Evolutionary conservation across 257 asterid genomes (phyloP).

Genomic region (Buddleja alternifolia): DNA sequence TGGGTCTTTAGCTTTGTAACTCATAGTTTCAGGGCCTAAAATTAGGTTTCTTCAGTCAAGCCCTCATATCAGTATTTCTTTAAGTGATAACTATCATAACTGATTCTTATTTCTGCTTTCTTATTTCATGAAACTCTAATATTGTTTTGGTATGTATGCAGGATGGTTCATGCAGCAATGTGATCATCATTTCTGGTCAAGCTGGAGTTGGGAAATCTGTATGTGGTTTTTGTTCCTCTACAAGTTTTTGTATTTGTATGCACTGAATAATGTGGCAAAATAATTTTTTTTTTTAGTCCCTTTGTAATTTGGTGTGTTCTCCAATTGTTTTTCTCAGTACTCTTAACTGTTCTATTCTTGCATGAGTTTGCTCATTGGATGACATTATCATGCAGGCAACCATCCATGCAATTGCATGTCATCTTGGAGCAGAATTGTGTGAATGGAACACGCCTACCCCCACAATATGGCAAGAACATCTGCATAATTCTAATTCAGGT

Average conservation of each 20-base stretch:
- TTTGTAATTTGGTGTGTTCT: too few species aligned
- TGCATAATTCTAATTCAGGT: slow-evolving; percentile 86
- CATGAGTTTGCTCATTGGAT: slow-evolving; percentile 29
- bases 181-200: slow-evolving; percentile 82
- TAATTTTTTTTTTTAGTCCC: slow-evolving; percentile 13
- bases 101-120: slow-evolving; percentile 12
- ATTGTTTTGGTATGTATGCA: slow-evolving; percentile 38
- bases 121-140: slow-evolving; percentile 9
- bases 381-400: slow-evolving; percentile 63
- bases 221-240: slow-evolving; percentile 41
- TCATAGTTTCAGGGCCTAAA: neutral
- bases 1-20: neutral
- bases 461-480: slow-evolving; percentile 88
- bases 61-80: neutral
- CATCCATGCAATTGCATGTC: slow-evolving; percentile 70
- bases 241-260: slow-evolving; percentile 10
- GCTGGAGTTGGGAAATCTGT: slow-evolving; percentile 99
- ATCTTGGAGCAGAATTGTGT: slow-evolving; percentile 70
- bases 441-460: slow-evolving; percentile 98
- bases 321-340: neutral
- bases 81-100: slow-evolving; percentile 16
- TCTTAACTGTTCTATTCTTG: neutral
- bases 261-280: slow-evolving; percentile 23
- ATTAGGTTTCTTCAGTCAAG: neutral
- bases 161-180: slow-evolving; percentile 53